Evolutionary conservation across 352 stramenopile genomes (phyloP).

Genomic region (Pythium rishiriense): DNA sequence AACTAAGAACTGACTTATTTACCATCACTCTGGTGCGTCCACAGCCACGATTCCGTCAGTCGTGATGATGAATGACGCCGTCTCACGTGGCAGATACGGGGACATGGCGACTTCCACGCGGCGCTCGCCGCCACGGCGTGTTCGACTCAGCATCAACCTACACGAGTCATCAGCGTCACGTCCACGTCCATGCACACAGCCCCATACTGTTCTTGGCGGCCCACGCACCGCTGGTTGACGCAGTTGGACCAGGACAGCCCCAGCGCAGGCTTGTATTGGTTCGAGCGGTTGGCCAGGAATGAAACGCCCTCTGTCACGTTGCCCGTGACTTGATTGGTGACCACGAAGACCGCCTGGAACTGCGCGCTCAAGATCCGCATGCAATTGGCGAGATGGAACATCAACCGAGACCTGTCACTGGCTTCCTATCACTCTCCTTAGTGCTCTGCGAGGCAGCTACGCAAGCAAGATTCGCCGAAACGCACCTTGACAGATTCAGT

Average conservation of each 20-base stretch:
- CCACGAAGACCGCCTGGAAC: slow-evolving; percentile 72
- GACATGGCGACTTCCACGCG: slow-evolving; percentile 60
- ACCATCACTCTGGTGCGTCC: slow-evolving; percentile 9
- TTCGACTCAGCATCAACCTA: slow-evolving; percentile 58
- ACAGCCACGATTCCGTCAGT: slow-evolving; percentile 36
- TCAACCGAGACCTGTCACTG: slow-evolving; percentile 63
- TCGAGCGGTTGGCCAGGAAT: slow-evolving; percentile 14
- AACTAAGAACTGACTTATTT: not conserved
- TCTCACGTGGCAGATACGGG: slow-evolving; percentile 39
- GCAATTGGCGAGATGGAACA: slow-evolving; percentile 85
- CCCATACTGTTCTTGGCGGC: not conserved
- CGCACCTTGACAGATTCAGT: slow-evolving; percentile 67
- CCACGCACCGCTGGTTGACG: slow-evolving; percentile 76
- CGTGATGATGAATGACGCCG: slow-evolving; percentile 63
- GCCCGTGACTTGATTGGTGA: slow-evolving; percentile 82
- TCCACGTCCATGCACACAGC: not conserved
- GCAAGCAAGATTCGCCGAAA: not conserved
- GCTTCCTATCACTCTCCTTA: slow-evolving; percentile 41
- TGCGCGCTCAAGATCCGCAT: slow-evolving; percentile 83
- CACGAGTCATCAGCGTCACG: not conserved
- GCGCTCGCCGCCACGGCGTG: slow-evolving; percentile 28
- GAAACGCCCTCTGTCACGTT: slow-evolving; percentile 44
- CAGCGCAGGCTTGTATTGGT: slow-evolving; percentile 55
- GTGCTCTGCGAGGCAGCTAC: slow-evolving; percentile 1
- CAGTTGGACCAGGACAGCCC: slow-evolving; percentile 84